Evolutionary conservation across 1,284 basidiomycete species (phyloP).

Genomic region (Schizopora paradoxa): DNA sequence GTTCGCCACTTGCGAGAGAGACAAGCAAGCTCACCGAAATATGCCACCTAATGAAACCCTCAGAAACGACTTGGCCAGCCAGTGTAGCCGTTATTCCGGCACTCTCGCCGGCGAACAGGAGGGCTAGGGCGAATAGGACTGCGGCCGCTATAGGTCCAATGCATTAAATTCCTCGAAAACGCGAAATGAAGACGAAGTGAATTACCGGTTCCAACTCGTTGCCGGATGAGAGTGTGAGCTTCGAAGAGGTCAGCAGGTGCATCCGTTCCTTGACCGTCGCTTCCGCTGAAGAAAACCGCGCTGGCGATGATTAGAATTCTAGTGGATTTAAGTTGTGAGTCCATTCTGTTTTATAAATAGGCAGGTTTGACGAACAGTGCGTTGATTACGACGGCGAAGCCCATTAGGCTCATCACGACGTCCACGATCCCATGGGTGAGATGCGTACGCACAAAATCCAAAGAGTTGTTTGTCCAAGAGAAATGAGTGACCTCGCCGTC

Average conservation of each 20-base stretch:
- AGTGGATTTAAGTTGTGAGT: constrained; percentile 9
- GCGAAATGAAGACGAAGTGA: not conserved
- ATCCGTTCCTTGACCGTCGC: constrained; percentile 22
- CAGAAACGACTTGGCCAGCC: constrained; percentile 88
- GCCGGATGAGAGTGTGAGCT: constrained; percentile 62
- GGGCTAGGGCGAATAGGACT: constrained; percentile 79
- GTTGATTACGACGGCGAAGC: constrained; percentile 86
- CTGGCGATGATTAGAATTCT: constrained; percentile 68
- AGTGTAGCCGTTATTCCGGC: constrained; percentile 91
- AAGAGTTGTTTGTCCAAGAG: constrained; percentile 55
- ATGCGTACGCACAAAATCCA: constrained; percentile 69
- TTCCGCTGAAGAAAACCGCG: constrained; percentile 76
- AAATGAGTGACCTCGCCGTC: constrained; percentile 10
- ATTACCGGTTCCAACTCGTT: constrained; percentile 60
- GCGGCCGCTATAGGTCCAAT: constrained; percentile 55
- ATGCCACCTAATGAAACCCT: constrained; percentile 91
- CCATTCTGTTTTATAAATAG: not conserved
- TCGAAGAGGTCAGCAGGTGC: constrained; percentile 38
- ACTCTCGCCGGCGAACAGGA: constrained; percentile 86
- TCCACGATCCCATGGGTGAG: constrained; percentile 73
- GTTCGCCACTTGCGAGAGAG: too few species aligned
- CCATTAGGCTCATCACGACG: constrained; percentile 60
- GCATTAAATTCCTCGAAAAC: too few species aligned
- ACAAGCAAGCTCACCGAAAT: constrained; percentile 54
- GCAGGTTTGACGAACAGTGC: constrained; percentile 30